These are phyloP conservation scores for Macrophomina tecta DNA, from an alignment of 2,329 filamentous ascomycete genomes.

Conservation along the genomic window DNA sequence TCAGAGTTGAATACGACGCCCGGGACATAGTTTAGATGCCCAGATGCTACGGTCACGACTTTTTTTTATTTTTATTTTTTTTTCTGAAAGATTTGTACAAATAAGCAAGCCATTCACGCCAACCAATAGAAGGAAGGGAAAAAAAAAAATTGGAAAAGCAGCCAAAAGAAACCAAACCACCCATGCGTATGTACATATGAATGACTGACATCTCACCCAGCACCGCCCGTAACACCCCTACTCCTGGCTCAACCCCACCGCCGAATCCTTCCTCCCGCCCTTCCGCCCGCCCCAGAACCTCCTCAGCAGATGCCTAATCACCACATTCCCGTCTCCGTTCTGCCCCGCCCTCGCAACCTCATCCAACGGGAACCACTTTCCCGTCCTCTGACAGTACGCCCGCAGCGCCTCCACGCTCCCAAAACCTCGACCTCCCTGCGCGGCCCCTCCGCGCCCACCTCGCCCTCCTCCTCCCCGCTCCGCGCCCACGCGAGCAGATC, in stretches of 20 bases:
- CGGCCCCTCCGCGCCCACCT: not conserved
- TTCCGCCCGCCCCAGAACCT: not conserved
- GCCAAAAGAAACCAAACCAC: too few species aligned
- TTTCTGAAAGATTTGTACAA: not conserved
- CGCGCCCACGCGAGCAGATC: slow-evolving; percentile 32
- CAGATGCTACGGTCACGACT: not conserved
- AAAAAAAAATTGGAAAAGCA: not conserved
- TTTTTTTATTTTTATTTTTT: not conserved
- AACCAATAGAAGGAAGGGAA: not conserved
- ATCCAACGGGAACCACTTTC: not conserved
- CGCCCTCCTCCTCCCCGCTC: slow-evolving; percentile 1
- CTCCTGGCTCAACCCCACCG: too few species aligned
- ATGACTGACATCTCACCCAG: not conserved
- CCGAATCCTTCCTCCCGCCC: not conserved
- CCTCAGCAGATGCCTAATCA: not conserved
- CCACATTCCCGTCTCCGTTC: not conserved
- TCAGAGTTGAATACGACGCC: not conserved
- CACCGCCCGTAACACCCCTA: too few species aligned
- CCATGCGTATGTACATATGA: too few species aligned
- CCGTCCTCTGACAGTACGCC: not conserved
- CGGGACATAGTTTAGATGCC: not conserved
- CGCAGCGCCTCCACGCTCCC: not conserved
- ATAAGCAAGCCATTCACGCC: not conserved
- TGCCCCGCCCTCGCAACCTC: not conserved
- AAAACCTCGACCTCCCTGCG: slow-evolving; percentile 23